Conservation (phyloP, 140 eudicot genomes). For the Flaveria floridana region DNA sequence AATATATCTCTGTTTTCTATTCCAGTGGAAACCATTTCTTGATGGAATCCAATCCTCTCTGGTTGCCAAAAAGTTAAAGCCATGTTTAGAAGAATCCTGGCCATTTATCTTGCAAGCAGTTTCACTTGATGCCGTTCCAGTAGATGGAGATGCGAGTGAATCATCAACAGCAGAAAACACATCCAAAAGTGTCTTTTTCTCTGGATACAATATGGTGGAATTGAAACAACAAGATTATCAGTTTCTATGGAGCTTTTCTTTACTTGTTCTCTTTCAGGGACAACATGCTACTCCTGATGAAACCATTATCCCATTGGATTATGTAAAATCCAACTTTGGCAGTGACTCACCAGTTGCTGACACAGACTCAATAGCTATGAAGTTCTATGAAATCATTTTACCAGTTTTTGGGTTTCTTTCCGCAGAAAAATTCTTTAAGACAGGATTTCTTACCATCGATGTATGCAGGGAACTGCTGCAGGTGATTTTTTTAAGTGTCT, state of each 20-base stretch:
- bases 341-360: constrained; percentile 51
- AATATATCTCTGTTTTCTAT: constrained; percentile 18
- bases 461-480: constrained; percentile 73
- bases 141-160: constrained; percentile 37
- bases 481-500: constrained; percentile 39
- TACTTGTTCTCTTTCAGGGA: constrained; percentile 83
- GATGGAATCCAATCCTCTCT: constrained; percentile 86
- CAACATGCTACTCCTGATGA: constrained; percentile 47
- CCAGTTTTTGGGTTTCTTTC: constrained; percentile 77
- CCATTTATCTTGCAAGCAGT: constrained; percentile 90
- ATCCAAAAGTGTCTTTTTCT: constrained; percentile 46
- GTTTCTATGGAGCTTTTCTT: constrained; percentile 82
- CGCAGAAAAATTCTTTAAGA: constrained; percentile 57
- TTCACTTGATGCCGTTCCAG: constrained; percentile 89
- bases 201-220: constrained; percentile 91
- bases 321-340: constrained; percentile 53
- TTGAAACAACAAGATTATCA: constrained; percentile 62
- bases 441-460: constrained; percentile 65
- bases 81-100: constrained; percentile 94
- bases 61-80: constrained; percentile 66
- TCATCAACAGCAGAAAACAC: constrained; percentile 46
- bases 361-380: constrained; percentile 42
- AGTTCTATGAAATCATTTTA: constrained; percentile 55
- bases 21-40: constrained; percentile 92
- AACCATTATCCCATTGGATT: constrained; percentile 51